Percentiles rank a stretch among this genome's conserved stretches.
Evolutionary conservation across 2,329 filamentous ascomycete species (phyloP).

Genomic region (Penicillium frequentans): DNA sequence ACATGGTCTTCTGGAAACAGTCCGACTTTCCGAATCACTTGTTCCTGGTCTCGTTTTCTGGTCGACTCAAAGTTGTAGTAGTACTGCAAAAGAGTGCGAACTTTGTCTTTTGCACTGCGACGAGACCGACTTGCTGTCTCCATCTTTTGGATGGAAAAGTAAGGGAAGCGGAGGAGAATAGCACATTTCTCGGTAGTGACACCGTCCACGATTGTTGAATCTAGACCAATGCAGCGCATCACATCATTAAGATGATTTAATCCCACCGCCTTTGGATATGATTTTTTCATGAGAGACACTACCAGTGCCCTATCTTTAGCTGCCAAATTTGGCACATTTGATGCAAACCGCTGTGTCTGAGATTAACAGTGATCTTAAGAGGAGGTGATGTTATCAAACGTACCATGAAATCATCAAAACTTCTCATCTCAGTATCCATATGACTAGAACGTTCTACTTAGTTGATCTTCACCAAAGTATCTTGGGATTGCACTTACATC

Average conservation of each 20-base stretch:
- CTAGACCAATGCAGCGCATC: conserved; percentile 3
- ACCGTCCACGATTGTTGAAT: background rate
- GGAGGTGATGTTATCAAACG: background rate
- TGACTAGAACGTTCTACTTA: background rate
- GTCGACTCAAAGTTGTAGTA: background rate
- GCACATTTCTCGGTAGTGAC: conserved; percentile 4
- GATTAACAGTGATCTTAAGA: background rate
- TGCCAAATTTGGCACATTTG: conserved; percentile 1
- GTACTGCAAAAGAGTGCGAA: background rate
- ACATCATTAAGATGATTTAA: background rate
- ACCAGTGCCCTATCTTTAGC: conserved; percentile 9
- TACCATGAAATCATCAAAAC: background rate
- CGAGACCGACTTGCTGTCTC: background rate
- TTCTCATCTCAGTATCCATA: background rate
- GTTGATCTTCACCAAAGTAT: background rate
- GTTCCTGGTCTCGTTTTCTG: background rate
- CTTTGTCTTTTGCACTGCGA: background rate
- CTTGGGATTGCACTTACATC: conserved; percentile 1
- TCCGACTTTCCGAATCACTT: background rate
- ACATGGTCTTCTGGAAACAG: background rate
- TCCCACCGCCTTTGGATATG: background rate
- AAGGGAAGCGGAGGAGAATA: conserved; percentile 3
- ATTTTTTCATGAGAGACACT: conserved; percentile 2
- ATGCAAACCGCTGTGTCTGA: conserved; percentile 8
- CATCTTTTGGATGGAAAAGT: background rate